phyloP scores from a whole-genome alignment of 140 eudicot species.

The Anethum foeniculum region DNA sequence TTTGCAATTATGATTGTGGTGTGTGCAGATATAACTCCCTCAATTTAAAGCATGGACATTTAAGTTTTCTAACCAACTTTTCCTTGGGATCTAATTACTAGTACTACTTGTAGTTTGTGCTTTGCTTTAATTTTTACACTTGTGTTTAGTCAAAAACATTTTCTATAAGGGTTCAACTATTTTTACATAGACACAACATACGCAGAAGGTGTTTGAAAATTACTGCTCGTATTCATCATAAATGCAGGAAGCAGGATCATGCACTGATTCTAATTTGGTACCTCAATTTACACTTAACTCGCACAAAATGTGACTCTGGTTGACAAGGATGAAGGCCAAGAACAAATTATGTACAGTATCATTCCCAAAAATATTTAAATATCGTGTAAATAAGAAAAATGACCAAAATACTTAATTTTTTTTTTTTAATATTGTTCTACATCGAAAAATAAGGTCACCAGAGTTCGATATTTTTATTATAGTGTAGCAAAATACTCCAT shows the following conservation, averaged over 20 bases:
- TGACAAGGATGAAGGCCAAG: not conserved
- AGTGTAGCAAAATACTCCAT: too few species aligned
- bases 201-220: not conserved
- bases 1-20: conserved; percentile 4
- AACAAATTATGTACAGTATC: not conserved
- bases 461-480: too few species aligned
- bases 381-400: too few species aligned
- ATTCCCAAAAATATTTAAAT: too few species aligned
- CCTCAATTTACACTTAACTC: not conserved
- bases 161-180: not conserved
- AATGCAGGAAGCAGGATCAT: not conserved
- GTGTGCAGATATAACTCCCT: conserved; percentile 13
- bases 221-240: not conserved
- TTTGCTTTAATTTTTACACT: not conserved
- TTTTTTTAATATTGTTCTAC: too few species aligned
- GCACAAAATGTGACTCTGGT: not conserved
- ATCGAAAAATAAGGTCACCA: too few species aligned
- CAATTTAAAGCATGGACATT: conserved; percentile 10
- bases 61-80: conserved; percentile 14
- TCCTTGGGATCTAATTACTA: not conserved
- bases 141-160: not conserved
- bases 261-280: not conserved
- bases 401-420: too few species aligned
- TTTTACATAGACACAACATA: not conserved
- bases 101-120: not conserved